These are phyloP conservation scores for Thielaviopsis cerberus DNA, from an alignment of 2,329 filamentous ascomycete species.

Conservation along the genomic window DNA sequence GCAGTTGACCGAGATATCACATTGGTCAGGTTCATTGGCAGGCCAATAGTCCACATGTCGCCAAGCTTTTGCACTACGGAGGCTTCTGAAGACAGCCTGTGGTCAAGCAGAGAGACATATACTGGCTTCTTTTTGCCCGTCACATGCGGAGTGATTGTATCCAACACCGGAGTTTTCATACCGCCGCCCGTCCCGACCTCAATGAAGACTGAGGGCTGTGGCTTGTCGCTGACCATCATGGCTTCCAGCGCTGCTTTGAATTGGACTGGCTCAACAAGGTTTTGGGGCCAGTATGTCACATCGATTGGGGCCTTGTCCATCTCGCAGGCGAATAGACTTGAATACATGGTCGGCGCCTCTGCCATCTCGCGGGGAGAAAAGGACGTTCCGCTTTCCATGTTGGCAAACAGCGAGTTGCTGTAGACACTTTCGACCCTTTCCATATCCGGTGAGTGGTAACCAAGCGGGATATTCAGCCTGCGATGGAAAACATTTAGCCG, in stretches of 20 bases:
- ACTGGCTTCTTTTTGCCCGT: not conserved
- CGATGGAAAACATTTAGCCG: conserved; percentile 19
- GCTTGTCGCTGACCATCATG: conserved; percentile 17
- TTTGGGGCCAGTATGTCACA: conserved; percentile 27
- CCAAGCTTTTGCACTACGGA: conserved; percentile 20
- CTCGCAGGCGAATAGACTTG: conserved; percentile 21
- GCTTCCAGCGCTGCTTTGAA: conserved; percentile 23
- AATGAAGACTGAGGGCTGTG: conserved; percentile 20
- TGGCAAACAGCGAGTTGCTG: conserved; percentile 1
- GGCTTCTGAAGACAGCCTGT: conserved; percentile 11
- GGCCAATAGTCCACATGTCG: conserved; percentile 22
- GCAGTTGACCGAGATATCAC: conserved; percentile 10
- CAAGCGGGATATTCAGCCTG: conserved; percentile 21
- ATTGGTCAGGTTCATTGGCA: conserved; percentile 17
- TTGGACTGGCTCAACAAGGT: conserved; percentile 27
- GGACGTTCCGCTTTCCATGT: not conserved
- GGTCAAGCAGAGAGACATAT: conserved; percentile 8
- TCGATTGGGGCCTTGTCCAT: conserved; percentile 14
- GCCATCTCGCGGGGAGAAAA: not conserved
- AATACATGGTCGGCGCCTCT: conserved; percentile 21
- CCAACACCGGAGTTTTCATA: conserved; percentile 21
- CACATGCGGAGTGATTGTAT: conserved; percentile 18
- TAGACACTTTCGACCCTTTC: conserved; percentile 22
- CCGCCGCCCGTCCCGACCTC: conserved; percentile 24
- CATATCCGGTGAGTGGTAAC: conserved; percentile 30